Evolutionary conservation across 2,329 filamentous ascomycete species (phyloP).

Genomic region (Pseudogymnoascus sp.): DNA sequence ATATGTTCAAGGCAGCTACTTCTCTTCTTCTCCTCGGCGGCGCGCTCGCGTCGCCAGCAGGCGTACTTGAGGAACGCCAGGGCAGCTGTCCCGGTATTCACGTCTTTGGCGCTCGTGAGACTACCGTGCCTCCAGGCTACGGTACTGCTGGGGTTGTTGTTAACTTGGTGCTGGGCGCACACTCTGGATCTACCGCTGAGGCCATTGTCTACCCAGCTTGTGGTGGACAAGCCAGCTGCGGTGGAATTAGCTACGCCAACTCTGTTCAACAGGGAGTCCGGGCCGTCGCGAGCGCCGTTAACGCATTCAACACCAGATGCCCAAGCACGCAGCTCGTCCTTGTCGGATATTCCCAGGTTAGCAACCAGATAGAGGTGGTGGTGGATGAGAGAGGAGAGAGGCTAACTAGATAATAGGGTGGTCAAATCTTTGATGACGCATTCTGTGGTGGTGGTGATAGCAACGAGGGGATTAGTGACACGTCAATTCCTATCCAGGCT

Average conservation of each 20-base stretch:
- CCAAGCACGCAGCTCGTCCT: conserved; percentile 50
- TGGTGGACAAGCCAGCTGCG: conserved; percentile 51
- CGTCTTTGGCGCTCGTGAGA: conserved; percentile 44
- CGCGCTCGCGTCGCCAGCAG: conserved; percentile 2
- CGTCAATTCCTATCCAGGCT: conserved; percentile 35
- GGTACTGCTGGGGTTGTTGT: conserved; percentile 44
- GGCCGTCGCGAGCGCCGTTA: conserved; percentile 53
- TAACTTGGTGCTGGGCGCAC: conserved; percentile 39
- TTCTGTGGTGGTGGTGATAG: conserved; percentile 49
- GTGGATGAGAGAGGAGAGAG: neutral
- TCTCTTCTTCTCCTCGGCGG: conserved; percentile 2
- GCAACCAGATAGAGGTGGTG: conserved; percentile 9
- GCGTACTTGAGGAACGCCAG: conserved; percentile 3
- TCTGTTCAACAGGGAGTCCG: conserved; percentile 50
- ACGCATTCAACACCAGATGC: conserved; percentile 47
- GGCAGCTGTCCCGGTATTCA: conserved; percentile 37
- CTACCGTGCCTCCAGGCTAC: conserved; percentile 40
- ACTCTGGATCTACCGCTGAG: conserved; percentile 44
- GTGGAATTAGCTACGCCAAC: conserved; percentile 50
- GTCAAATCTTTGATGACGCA: conserved; percentile 55
- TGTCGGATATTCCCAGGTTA: conserved; percentile 54
- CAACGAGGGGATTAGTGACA: conserved; percentile 38
- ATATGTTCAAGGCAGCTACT: conserved; percentile 8
- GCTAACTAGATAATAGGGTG: conserved; percentile 35
- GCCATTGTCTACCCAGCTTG: conserved; percentile 54